Base-by-base conservation (phyloP, 1,284 basidiomycete genomes). In the Leccinum pachyderme region DNA sequence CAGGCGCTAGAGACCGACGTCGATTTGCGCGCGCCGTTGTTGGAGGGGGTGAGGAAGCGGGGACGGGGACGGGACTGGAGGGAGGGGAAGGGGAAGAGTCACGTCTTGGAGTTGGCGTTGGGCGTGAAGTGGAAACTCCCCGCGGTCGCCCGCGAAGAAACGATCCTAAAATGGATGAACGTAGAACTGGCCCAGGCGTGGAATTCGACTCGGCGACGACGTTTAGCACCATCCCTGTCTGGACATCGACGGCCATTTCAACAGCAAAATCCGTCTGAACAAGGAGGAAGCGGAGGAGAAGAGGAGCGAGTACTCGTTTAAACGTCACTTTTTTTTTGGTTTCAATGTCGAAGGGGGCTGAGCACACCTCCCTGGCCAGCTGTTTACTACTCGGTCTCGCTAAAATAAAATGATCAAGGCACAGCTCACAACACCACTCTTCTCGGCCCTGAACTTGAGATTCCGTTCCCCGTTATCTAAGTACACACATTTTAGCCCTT, bases 81-180 rank as follows among this genome's bases (percentile, higher is more conserved):
- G 68, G 70, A 0, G 67, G 69, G 0, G 66, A 65, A 2, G 62
- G 61, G 11, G 57, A 51, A 18, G 58, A 52, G 46, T 65, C 56
- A 25, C 25, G 52, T 0, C 55, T 50, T 7, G 44, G 15, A 2
- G 51, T 27, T 41, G 54, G 18, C 35, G 49, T 56, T 49, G 55
- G 52, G 35, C 55, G 41, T 6, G 68, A 67, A 51, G 57, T 55
- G n/a, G 69, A 70, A 49, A 61, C 49, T 39, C 67, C 69, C 48
- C 70, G 69, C 43, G 65, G 68, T 37, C 68, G 69, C 47, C 58
- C 61, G 57, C 69, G 67, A 58, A 69, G 67, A 67, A 69, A 69
- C 54, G 67, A 69, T 47, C 67, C 67, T 37, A 69, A 69, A 72
- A 69, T 69, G 63, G 67, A 61, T 58, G 67, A 65, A 32, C 70